Evolutionary conservation across 495 filamentous ascomycete species (phyloP).

Genomic region (Sphaerosporella brunnea): DNA sequence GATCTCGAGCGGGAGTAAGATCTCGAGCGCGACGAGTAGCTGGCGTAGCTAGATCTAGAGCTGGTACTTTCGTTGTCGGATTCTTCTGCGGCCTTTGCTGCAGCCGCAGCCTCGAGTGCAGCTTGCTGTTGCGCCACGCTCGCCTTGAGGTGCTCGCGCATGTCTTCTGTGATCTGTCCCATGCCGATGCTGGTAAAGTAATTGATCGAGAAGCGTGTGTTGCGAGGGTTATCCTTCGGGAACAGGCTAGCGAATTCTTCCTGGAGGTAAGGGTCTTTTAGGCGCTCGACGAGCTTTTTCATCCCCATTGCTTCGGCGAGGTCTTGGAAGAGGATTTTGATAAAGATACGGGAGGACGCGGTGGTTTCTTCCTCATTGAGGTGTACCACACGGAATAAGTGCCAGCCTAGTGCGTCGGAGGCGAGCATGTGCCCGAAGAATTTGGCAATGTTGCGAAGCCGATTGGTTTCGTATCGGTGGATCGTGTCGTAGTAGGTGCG

Average conservation of each 20-base stretch:
- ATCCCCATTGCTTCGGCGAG: conserved; percentile 73
- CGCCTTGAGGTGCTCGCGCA: conserved; percentile 78
- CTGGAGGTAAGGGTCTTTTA: conserved; percentile 60
- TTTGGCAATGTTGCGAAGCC: conserved; percentile 77
- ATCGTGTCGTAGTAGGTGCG: conserved; percentile 92
- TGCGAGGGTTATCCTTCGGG: conserved; percentile 68
- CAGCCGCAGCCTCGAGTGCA: conserved; percentile 38
- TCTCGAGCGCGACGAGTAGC: conserved; percentile 29
- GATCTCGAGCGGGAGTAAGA: conserved; percentile 18
- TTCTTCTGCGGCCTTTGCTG: conserved; percentile 38
- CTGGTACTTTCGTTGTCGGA: conserved; percentile 46
- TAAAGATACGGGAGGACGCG: conserved; percentile 84
- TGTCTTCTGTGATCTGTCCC: conserved; percentile 83
- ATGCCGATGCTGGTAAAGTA: conserved; percentile 97
- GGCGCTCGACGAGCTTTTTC: conserved; percentile 51
- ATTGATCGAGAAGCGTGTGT: conserved; percentile 94
- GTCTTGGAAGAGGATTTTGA: conserved; percentile 94
- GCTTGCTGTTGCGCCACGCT: conserved; percentile 45
- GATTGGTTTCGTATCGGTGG: conserved; percentile 88
- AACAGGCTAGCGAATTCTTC: conserved; percentile 75
- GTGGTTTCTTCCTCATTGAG: conserved; percentile 96
- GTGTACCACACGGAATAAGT: conserved; percentile 64
- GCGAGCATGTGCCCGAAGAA: conserved; percentile 88
- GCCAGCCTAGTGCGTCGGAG: conserved; percentile 80
- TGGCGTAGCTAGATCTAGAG: conserved; percentile 48